phyloP scores from a whole-genome alignment of 257 asterid species.

The Orobanche coerulescens region DNA sequence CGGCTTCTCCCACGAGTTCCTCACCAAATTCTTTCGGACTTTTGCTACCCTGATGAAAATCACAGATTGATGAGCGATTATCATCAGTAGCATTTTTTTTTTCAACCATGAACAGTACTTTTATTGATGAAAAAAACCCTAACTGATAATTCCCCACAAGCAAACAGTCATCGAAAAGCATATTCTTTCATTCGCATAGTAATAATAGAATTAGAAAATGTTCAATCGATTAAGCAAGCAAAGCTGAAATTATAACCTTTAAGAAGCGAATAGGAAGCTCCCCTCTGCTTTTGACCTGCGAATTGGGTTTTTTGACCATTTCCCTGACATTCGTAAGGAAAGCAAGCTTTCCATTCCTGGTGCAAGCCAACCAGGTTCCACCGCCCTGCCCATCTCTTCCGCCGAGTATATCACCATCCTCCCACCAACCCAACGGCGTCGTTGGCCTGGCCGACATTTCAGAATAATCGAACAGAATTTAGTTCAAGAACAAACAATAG shows the following conservation, averaged over 20 bases:
- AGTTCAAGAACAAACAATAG: too few species aligned
- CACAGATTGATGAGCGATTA: background rate
- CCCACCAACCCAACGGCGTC: slow-evolving; percentile 69
- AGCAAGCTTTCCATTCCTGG: slow-evolving; percentile 47
- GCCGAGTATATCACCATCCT: slow-evolving; percentile 49
- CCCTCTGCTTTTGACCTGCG: slow-evolving; percentile 49
- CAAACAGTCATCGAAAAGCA: too few species aligned
- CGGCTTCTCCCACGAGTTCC: slow-evolving; percentile 46
- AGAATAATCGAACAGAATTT: too few species aligned
- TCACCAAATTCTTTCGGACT: slow-evolving; percentile 58
- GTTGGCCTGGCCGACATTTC: too few species aligned
- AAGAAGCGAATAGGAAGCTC: slow-evolving; percentile 75
- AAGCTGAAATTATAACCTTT: slow-evolving; percentile 22
- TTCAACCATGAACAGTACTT: too few species aligned
- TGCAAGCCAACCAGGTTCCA: slow-evolving; percentile 77
- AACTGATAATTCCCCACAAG: too few species aligned
- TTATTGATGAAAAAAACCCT: background rate
- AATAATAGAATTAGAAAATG: background rate
- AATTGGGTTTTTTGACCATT: slow-evolving; percentile 15
- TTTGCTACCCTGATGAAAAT: slow-evolving; percentile 55
- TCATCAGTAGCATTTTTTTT: background rate
- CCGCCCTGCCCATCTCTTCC: slow-evolving; percentile 74
- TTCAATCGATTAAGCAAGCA: too few species aligned
- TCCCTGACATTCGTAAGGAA: slow-evolving; percentile 82
- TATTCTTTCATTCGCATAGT: too few species aligned